A percentile compares a stretch with the other conserved stretches of the same genome.
Conservation (phyloP, 192 early-diverging fungal genomes). For the Glomus cerebriforme region DNA sequence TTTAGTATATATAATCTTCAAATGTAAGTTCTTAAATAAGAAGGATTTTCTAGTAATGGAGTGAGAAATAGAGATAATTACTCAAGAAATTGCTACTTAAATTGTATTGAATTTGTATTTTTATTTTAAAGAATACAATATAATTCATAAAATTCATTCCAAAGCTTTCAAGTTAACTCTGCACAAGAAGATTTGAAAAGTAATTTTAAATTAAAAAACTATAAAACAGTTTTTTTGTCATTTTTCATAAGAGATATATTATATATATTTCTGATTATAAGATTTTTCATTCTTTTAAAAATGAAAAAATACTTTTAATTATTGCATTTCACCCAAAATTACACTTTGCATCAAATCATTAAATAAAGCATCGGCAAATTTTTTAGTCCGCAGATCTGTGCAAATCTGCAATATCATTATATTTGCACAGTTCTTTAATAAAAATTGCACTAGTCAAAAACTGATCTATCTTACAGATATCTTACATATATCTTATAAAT, state of each 20-base stretch:
- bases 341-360: background rate
- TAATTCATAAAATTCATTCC: background rate
- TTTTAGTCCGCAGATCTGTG: too few species aligned
- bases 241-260: background rate
- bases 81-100: background rate
- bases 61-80: background rate
- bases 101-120: background rate
- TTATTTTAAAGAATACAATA: background rate
- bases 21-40: background rate
- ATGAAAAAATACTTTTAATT: background rate
- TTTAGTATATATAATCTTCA: background rate
- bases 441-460: too few species aligned
- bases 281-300: background rate
- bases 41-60: background rate
- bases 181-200: too few species aligned
- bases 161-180: background rate
- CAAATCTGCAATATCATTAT: too few species aligned
- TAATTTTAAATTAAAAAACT: too few species aligned
- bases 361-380: too few species aligned
- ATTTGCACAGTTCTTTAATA: too few species aligned
- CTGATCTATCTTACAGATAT: too few species aligned
- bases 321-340: background rate
- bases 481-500: too few species aligned
- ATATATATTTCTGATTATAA: background rate
- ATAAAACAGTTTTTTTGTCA: background rate